A percentile compares a stretch with the other conserved stretches of the same genome.
phyloP scores from a whole-genome alignment of 371 early-diverging fungal species.

The Nosema muscidifuracis region DNA sequence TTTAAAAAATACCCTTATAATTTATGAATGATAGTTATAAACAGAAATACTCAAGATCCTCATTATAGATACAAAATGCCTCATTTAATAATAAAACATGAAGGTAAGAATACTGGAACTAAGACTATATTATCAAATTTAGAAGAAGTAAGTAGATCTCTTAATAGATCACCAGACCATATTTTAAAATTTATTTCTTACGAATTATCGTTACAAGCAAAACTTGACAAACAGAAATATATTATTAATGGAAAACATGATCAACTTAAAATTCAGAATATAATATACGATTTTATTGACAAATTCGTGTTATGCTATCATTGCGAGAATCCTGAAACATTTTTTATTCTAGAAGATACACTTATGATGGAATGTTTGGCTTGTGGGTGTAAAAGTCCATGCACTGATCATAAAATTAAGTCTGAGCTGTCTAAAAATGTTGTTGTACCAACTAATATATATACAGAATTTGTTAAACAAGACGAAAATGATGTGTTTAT shows the following conservation, averaged over 20 bases:
- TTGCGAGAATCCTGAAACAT: slow-evolving; percentile 95
- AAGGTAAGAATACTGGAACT: slow-evolving; percentile 95
- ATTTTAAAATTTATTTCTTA: slow-evolving; percentile 83
- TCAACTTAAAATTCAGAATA: slow-evolving; percentile 73
- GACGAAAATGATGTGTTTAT: too few relatives aligned
- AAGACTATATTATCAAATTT: slow-evolving; percentile 96
- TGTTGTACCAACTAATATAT: slow-evolving; percentile 1
- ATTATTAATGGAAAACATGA: slow-evolving; percentile 93
- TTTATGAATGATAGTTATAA: slow-evolving; percentile 53
- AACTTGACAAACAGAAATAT: slow-evolving; percentile 78
- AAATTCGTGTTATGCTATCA: slow-evolving; percentile 84
- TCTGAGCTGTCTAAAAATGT: slow-evolving; percentile 52
- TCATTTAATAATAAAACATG: slow-evolving; percentile 68
- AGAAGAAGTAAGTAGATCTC: slow-evolving; percentile 79
- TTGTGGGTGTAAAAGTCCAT: slow-evolving; percentile 51
- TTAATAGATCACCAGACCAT: slow-evolving; percentile 76
- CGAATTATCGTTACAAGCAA: slow-evolving; percentile 87
- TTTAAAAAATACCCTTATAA: slow-evolving; percentile 8
- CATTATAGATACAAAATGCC: slow-evolving; percentile 99
- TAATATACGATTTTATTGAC: slow-evolving; percentile 84
- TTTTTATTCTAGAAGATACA: slow-evolving; percentile 63
- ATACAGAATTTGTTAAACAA: neutral
- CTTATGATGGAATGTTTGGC: slow-evolving; percentile 56
- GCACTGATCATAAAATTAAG: slow-evolving; percentile 49
- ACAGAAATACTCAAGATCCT: slow-evolving; percentile 66